Evolutionary conservation across 257 asterid species (phyloP), one percentile per base, ranked within the genome.

Genomic region (Solanum sitiens): DNA sequence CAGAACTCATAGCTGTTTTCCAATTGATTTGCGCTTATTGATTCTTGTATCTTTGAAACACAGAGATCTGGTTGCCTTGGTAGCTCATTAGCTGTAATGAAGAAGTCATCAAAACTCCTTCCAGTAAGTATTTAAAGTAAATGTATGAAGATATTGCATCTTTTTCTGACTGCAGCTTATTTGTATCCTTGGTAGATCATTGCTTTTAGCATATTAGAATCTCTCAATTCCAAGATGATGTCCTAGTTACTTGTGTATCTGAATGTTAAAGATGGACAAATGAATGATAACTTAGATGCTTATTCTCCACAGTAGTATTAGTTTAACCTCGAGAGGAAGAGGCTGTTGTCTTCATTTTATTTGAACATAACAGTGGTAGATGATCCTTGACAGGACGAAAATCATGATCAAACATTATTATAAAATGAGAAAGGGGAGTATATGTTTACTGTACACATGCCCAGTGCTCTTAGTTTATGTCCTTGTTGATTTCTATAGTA

Each of bases 41-140:
- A 83, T 30, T 27, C 73, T 87, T 89, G 87, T 75, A 76, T 85
- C 27, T 92, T 87, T 72, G 71, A 35, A 88, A 82, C 89, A 87
- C 96, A 97, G 99, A 92, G 99, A 86, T 93, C 98, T 53, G 99
- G 98, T 86, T 95, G 99, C 93, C 96, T 97, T 84, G 99, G 99
- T 88, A 97, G 99, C 93, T 42, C 98, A 80, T 90, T 97, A 90
- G 99, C 99, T 90, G 95, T 97, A 47, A 96, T 97, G 98, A 97
- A 97, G 96, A 97, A 97, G 90, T 95, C 99, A 83, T 94, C 96
- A 13, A 97, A 93, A 93, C 86, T 93, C 89, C 99, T 95, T 88
- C 99, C 99, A 7, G 99, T 97, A 93, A 95, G 98, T 91, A 50
- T 50, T 50, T 50, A 15, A 20, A 82, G 30, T 47, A 50, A 47